These are phyloP conservation scores for Cucurbita ficifolia DNA, from an alignment of 306 rosid species.

Conservation along the genomic window DNA sequence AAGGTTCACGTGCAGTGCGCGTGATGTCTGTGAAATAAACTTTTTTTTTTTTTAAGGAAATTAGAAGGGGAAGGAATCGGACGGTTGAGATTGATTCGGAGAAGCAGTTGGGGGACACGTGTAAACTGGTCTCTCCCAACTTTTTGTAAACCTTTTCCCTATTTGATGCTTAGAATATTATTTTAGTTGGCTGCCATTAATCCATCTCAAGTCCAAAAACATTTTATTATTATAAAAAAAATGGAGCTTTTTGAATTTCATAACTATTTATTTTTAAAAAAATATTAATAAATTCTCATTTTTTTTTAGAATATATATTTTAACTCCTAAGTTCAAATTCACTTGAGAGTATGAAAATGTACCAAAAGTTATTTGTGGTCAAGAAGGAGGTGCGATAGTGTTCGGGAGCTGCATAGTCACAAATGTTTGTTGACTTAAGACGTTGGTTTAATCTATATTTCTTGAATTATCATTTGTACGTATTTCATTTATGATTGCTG, in stretches of 20 bases:
- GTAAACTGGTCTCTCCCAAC: neutral
- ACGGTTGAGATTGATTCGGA: neutral
- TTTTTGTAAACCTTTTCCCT: neutral
- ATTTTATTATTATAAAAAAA: no score
- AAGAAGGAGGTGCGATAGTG: no score
- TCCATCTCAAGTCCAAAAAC: neutral
- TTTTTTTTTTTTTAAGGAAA: neutral
- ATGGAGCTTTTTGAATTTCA: neutral
- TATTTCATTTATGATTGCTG: no score
- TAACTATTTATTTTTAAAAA: no score
- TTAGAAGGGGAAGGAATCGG: neutral
- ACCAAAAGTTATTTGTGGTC: no score
- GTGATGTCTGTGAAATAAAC: neutral
- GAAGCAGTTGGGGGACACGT: neutral
- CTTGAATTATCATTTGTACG: no score
- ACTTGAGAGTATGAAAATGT: no score
- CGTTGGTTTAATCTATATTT: no score
- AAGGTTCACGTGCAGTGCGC: conserved; percentile 3
- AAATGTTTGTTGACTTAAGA: no score
- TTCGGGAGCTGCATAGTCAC: no score
- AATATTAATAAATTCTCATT: neutral
- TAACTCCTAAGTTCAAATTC: no score
- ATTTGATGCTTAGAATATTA: neutral
- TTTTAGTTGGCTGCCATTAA: neutral
- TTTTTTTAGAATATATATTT: no score